Base-by-base conservation (phyloP, 345 rosid genomes). In the Noccaea caerulescens region DNA sequence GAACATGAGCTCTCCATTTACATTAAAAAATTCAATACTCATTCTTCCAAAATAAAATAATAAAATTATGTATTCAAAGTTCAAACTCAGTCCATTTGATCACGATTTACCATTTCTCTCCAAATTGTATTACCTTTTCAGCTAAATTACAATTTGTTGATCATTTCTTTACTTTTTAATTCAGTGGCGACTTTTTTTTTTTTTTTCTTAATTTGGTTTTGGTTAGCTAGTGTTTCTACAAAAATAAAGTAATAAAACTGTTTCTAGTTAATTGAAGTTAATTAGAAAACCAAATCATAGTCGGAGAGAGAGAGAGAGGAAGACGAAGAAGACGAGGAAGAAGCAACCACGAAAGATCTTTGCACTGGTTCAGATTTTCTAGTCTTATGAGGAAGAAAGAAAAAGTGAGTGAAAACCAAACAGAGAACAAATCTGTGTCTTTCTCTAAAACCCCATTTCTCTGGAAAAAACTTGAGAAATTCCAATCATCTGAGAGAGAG, bases 301-400 rank as follows among this genome's bases (percentile, higher is more conserved):
- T 59, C 39, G 11, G 23, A 20, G 23, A 20, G 55, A 66, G 67
- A 73, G n/a, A 64, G 45, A 68, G 54, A 52, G 32, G 33, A 18
- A 68, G 56, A 37, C n/a, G 38, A 53, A n/a, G 58, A 23, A 11
- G 66, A 58, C n/a, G 63, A 44, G 4, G 72, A 61, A 68, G 69
- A 56, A 68, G 49, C 72, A 65, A 14, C 64, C 30, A 10, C 27
- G 53, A 75, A 75, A 75, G 66, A 68, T 69, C 66, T 11, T 67
- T 14, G 54, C 64, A 61, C 69, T 75, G 25, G 16, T 51, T 67
- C 34, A 52, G 69, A 68, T 68, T 74, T 38, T 60, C 37, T 8
- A 56, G 36, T 55, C 46, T 55, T 45, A 10, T 55, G 36, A n/a
- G 50, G 25, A 52, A 67, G 6, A 58, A n/a, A 53, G 4, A 45